Evolutionary conservation across 495 filamentous ascomycete species (phyloP), one percentile per base, ranked within the genome.

Genomic region (Trichoderma orchidacearum): DNA sequence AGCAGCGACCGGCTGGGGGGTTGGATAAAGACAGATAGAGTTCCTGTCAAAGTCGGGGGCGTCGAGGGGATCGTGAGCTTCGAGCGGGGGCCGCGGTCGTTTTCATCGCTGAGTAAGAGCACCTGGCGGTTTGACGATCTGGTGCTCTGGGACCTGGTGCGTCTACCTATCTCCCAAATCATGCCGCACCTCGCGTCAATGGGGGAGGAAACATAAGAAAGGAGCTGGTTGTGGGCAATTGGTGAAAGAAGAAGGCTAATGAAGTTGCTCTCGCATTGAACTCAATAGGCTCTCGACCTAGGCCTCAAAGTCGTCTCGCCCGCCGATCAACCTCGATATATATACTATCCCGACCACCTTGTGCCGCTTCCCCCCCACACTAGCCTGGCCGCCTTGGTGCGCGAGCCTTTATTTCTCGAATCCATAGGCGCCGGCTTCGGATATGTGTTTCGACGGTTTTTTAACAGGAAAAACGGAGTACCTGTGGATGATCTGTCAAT

Each of bases 311-410:
- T 35, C n/a, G 23, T 25, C 30, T 27, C 53, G 30, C 30, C 23
- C 8, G 17, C 23, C 5, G 32, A 34, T 15, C 30, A 34, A 8
- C 53, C 53, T 11, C 85, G 89, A n/a, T 98, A 79, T 66, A 78
- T 98, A 52, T 97, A 95, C 75, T 96, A 94, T 62, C 89, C 90
- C 3, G 87, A 96, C 64, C 89, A 83, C 62, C 79, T 99, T 28
- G 88, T 93, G 41, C 75, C 78, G 35, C 61, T 92, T 59, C 89
- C 87, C 15, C 67, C 68, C 4, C 71, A 71, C 58, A 65, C 67
- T 2, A 38, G 66, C 53, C 17, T 54, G 9, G 23, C 53, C 15
- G 54, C 56, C 0, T 55, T 81, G 3, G 41, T 23, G 0, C 69
- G 60, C 0, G 85, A 95, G 59, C 86, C 87, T 0, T 50, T 89